Conservation (phyloP, 2,329 filamentous ascomycete species). For the Capronia epimyces region DNA sequence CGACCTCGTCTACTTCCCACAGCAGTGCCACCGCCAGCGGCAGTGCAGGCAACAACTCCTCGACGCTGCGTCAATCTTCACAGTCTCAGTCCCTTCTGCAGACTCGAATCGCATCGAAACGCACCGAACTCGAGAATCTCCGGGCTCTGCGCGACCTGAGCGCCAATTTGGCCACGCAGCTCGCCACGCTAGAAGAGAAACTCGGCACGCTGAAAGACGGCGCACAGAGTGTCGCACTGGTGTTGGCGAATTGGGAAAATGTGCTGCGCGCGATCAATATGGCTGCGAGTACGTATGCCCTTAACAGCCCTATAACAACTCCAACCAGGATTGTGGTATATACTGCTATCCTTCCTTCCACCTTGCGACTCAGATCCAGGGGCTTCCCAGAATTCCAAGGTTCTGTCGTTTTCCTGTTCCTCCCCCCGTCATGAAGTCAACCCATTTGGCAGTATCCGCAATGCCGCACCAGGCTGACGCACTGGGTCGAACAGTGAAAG, state of each 20-base stretch:
- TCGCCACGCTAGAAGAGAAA: conserved; percentile 58
- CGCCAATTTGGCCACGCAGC: conserved; percentile 56
- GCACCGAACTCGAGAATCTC: conserved; percentile 57
- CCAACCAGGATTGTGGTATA: too few relatives aligned
- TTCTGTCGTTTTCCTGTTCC: too few relatives aligned
- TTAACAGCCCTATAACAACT: too few relatives aligned
- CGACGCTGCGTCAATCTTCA: conserved; percentile 11
- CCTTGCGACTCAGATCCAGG: too few relatives aligned
- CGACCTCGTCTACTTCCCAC: conserved; percentile 6
- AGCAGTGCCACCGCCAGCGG: background rate
- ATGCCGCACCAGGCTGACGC: conserved; percentile 3
- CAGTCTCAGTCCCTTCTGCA: conserved; percentile 49
- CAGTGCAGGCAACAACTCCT: background rate
- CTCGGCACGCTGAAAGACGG: conserved; percentile 56
- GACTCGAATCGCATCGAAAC: conserved; percentile 59
- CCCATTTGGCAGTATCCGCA: too few relatives aligned
- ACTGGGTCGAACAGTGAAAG: conserved; percentile 19
- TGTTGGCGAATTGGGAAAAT: conserved; percentile 63
- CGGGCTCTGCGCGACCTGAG: conserved; percentile 58
- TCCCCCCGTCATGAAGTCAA: too few relatives aligned
- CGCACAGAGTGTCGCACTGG: conserved; percentile 60
- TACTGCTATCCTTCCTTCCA: background rate
- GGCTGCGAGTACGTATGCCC: conserved; percentile 52
- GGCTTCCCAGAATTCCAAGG: too few relatives aligned
- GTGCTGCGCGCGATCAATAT: conserved; percentile 60